Evolutionary conservation across 305 asterid genomes (phyloP).

Genomic region (Fraxinus greggii): DNA sequence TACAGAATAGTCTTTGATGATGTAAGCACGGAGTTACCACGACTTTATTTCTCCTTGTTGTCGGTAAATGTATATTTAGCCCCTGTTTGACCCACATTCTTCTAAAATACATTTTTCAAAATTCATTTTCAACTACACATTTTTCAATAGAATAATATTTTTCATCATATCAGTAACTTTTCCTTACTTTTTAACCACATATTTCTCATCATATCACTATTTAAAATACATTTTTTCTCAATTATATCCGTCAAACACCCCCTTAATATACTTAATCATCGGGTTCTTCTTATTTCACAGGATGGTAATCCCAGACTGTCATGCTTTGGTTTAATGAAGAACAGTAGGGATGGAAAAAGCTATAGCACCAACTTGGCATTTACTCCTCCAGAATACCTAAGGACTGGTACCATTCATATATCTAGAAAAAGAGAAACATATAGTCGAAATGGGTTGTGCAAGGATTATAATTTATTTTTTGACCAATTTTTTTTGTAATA

Average conservation of each 20-base stretch:
- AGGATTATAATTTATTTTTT: background rate
- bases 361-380: constrained; percentile 95
- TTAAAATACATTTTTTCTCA: no score
- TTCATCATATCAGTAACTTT: no score
- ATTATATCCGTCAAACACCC: no score
- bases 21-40: constrained; percentile 40
- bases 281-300: constrained; percentile 35
- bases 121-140: no score
- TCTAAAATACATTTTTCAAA: no score
- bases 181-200: no score
- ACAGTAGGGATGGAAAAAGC: constrained; percentile 92
- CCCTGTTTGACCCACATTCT: background rate
- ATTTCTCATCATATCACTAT: no score
- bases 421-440: constrained; percentile 8
- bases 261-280: background rate
- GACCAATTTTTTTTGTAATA: background rate
- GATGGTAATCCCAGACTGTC: constrained; percentile 87
- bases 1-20: constrained; percentile 88
- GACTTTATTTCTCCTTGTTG: constrained; percentile 1
- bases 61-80: background rate
- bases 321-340: constrained; percentile 96
- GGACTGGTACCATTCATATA: constrained; percentile 56
- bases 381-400: constrained; percentile 90
- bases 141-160: no score
- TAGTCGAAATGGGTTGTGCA: background rate